A percentile compares a stretch with the other conserved stretches of the same genome.
Conservation (phyloP, 2,329 filamentous ascomycete genomes). For the Penicillium corylophilum region DNA sequence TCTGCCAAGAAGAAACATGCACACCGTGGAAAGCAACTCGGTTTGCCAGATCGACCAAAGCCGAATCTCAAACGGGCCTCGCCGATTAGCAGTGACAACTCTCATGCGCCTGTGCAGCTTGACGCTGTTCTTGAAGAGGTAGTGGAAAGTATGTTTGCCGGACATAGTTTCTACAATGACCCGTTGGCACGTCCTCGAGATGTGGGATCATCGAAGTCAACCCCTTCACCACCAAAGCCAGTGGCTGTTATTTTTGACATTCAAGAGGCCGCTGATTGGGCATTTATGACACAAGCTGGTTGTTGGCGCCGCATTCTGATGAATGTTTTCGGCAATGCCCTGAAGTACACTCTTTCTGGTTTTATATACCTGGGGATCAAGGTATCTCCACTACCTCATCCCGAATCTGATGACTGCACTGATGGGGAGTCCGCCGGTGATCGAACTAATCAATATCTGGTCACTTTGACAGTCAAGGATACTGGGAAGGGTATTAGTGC, state of each 20-base stretch:
- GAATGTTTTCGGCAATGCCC: conserved; percentile 49
- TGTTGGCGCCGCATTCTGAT: conserved; percentile 48
- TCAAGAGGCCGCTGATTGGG: conserved; percentile 37
- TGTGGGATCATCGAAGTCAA: too few relatives aligned
- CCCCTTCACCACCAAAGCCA: too few relatives aligned
- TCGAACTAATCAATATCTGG: conserved; percentile 29
- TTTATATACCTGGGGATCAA: conserved; percentile 32
- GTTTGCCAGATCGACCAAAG: too few relatives aligned
- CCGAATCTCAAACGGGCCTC: too few relatives aligned
- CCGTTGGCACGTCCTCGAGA: conserved; percentile 9
- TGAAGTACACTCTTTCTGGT: conserved; percentile 47
- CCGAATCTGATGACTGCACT: too few relatives aligned
- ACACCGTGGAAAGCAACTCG: too few relatives aligned
- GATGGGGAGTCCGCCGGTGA: too few relatives aligned
- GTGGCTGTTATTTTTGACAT: conserved; percentile 40
- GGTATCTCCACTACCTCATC: too few relatives aligned
- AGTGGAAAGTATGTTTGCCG: conserved; percentile 25
- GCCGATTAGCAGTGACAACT: too few relatives aligned
- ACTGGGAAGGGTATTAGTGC: conserved; percentile 64
- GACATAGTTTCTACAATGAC: conserved; percentile 24
- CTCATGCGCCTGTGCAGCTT: conserved; percentile 5
- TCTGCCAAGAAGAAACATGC: too few relatives aligned
- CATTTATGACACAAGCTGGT: conserved; percentile 46
- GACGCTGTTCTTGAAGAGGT: conserved; percentile 27
- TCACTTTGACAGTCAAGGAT: conserved; percentile 48